These are phyloP conservation scores for Ophioceras dolichostomum DNA, from an alignment of 2,329 filamentous ascomycete species.

Conservation along the genomic window DNA sequence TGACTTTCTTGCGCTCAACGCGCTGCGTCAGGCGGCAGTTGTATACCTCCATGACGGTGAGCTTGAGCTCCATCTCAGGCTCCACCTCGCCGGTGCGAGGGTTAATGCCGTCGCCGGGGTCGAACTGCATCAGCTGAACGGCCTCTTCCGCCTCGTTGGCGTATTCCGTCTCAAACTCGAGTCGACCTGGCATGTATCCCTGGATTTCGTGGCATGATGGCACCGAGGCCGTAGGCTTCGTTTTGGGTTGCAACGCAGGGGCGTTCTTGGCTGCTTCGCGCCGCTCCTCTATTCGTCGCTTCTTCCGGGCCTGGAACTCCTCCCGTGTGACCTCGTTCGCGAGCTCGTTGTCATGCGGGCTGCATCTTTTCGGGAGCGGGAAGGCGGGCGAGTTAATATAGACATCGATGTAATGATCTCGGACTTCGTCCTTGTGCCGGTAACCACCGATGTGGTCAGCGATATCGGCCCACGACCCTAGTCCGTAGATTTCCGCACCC, in stretches of 20 bases:
- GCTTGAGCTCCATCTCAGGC: slow-evolving; percentile 92
- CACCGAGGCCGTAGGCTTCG: slow-evolving; percentile 90
- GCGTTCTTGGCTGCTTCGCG: slow-evolving; percentile 80
- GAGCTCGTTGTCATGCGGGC: slow-evolving; percentile 66
- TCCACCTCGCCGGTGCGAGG: slow-evolving; percentile 74
- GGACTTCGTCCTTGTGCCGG: slow-evolving; percentile 86
- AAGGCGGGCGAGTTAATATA: slow-evolving; percentile 78
- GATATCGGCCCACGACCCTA: slow-evolving; percentile 96
- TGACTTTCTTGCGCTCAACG: slow-evolving; percentile 88
- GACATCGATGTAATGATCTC: slow-evolving; percentile 82
- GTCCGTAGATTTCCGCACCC: slow-evolving; percentile 88
- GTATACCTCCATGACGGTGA: slow-evolving; percentile 98
- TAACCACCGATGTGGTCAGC: slow-evolving; percentile 97
- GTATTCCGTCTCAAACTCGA: slow-evolving; percentile 97
- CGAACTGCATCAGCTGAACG: slow-evolving; percentile 96
- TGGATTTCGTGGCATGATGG: slow-evolving; percentile 96
- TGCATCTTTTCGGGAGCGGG: slow-evolving; percentile 76
- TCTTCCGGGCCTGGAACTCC: slow-evolving; percentile 87
- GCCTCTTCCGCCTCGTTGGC: slow-evolving; percentile 97
- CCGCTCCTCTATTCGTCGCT: slow-evolving; percentile 81
- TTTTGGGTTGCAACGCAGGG: slow-evolving; percentile 74
- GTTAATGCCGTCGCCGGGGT: slow-evolving; percentile 88
- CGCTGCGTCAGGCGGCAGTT: slow-evolving; percentile 83
- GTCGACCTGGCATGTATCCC: slow-evolving; percentile 93
- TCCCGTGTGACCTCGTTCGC: slow-evolving; percentile 75